phyloP scores from a whole-genome alignment of 345 rosid genomes.

The Lumnitzera racemosa region DNA sequence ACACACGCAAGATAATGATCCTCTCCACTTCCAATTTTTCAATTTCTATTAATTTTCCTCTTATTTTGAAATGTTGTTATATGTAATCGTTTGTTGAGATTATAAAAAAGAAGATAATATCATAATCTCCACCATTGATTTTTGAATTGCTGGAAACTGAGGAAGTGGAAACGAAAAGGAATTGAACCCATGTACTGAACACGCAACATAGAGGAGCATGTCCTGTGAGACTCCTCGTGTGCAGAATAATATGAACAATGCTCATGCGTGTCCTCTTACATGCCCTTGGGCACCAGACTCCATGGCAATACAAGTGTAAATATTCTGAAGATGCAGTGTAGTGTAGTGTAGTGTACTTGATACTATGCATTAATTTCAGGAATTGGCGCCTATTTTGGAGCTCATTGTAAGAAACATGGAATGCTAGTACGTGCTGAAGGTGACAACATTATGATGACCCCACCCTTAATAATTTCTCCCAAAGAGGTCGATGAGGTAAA shows the following conservation, averaged over 20 bases:
- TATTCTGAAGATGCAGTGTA: background rate
- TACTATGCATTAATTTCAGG: conserved; percentile 31
- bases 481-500: conserved; percentile 75
- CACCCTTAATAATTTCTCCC: conserved; percentile 62
- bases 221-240: background rate
- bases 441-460: conserved; percentile 88
- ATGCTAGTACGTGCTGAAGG: conserved; percentile 89
- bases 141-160: too few relatives aligned
- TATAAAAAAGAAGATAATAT: too few relatives aligned
- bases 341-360: background rate
- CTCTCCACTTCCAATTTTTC: too few relatives aligned
- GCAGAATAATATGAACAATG: background rate
- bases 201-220: background rate
- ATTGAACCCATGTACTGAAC: too few relatives aligned
- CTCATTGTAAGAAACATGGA: conserved; percentile 70
- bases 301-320: background rate
- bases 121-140: too few relatives aligned
- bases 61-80: too few relatives aligned
- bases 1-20: too few relatives aligned
- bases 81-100: too few relatives aligned
- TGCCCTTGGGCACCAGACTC: background rate
- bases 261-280: background rate
- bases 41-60: too few relatives aligned
- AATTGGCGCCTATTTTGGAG: conserved; percentile 79
- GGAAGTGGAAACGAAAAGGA: too few relatives aligned